Conservation (phyloP, 257 asterid genomes). For the Rubia yunnanensis region DNA sequence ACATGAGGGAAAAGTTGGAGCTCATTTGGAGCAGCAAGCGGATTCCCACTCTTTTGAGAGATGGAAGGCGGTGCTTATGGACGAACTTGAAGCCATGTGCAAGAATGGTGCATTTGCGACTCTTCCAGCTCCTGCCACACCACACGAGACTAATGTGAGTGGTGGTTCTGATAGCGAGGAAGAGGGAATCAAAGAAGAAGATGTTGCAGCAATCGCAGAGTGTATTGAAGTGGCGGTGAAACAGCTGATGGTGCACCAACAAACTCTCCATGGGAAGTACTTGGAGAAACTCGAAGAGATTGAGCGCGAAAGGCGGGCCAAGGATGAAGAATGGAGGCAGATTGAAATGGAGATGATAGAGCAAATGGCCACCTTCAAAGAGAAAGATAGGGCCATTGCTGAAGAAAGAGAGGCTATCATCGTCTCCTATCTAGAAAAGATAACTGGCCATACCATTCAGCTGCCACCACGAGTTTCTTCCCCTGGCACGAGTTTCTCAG, state of each 20-base stretch:
- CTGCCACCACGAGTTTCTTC: conserved; percentile 6
- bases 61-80: background rate
- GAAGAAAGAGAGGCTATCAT: conserved; percentile 38
- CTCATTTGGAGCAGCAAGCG: no score
- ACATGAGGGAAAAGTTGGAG: no score
- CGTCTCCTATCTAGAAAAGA: conserved; percentile 45
- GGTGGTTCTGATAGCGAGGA: conserved; percentile 12
- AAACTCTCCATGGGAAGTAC: conserved; percentile 34
- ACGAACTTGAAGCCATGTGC: background rate
- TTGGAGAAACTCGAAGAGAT: conserved; percentile 39
- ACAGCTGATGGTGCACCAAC: conserved; percentile 48
- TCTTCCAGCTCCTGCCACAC: background rate
- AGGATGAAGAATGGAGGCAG: conserved; percentile 55
- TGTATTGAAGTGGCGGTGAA: conserved; percentile 36
- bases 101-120: background rate
- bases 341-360: conserved; percentile 31
- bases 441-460: conserved; percentile 38
- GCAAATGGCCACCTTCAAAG: conserved; percentile 29
- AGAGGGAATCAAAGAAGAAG: conserved; percentile 19
- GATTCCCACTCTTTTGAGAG: background rate
- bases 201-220: conserved; percentile 20
- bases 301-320: conserved; percentile 40
- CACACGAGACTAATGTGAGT: conserved; percentile 14
- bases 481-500: background rate
- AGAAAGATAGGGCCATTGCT: conserved; percentile 36